Evolutionary conservation across 208 protist species (phyloP), one percentile per base, ranked within the genome.

Genomic region (Trypanosoma avium): DNA sequence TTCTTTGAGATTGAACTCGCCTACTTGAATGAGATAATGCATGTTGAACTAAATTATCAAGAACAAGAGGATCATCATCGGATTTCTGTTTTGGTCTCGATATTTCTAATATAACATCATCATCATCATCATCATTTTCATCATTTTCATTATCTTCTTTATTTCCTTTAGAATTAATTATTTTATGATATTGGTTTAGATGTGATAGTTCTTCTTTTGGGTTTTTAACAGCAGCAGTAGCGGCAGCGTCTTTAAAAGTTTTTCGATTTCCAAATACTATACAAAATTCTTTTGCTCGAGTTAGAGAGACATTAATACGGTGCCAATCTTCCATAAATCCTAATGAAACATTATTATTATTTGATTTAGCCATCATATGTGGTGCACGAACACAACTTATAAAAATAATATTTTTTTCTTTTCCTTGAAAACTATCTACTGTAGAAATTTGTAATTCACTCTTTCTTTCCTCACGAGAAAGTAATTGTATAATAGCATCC

Each of bases 391-490:
- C 90, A 55, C 90, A 96, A 72, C 90, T 96, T 48, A 98, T 75
- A 54, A 98, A 64, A 17, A 97, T 89, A 52, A 96, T 86, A 53
- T 93, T 79, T 88, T 96, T 97, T 75, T 98, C 96, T 52, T 90
- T 88, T 1, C 96, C 96, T 70, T 98, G 93, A 60, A 97, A 97
- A 57, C 88, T 92, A 76, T 98, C 96, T 24, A 97, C 93, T 1
- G 96, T 93, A 7, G 82, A 70, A 7, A 98, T 64, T 73, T 95
- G 81, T 55, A 97, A 21, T n/a, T 69, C 75, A 30, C 73, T 80
- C 4, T 57, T 42, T 26, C 66, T 58, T 63, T 95, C 90, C 53
- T 89, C 81, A 8, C 12, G 45, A 19, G 77, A 74, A 24, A 95
- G 59, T 24, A 64, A 9, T 26, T 48, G 53, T 7, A 73, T 21